phyloP scores from a whole-genome alignment of 768 basidiomycete genomes.

The Gloeostereum incarnatum region DNA sequence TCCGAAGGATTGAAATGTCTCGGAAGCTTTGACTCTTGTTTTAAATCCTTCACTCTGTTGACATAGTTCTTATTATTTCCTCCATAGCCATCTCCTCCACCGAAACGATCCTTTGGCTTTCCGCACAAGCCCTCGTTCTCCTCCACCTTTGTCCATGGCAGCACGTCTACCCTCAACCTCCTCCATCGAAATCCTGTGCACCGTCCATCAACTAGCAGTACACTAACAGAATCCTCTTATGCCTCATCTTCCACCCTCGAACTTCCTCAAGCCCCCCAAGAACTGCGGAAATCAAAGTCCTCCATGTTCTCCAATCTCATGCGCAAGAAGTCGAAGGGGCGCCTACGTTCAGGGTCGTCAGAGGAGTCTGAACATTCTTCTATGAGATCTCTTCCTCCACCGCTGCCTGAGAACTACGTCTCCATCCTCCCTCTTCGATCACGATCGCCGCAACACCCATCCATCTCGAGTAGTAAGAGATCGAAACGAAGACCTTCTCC shows the following conservation, averaged over 20 bases:
- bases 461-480: conserved; percentile 8
- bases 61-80: too few relatives aligned
- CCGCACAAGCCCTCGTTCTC: conserved; percentile 21
- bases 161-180: conserved; percentile 10
- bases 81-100: conserved; percentile 12
- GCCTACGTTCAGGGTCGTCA: conserved; percentile 23
- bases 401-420: conserved; percentile 16
- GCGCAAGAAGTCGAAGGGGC: conserved; percentile 30
- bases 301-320: conserved; percentile 34
- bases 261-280: conserved; percentile 1
- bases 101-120: conserved; percentile 15
- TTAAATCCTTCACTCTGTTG: too few relatives aligned
- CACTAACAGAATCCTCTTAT: conserved; percentile 10
- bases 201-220: conserved; percentile 7
- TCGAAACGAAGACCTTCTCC: conserved; percentile 14
- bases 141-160: conserved; percentile 11
- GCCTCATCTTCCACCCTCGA: conserved; percentile 7
- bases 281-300: conserved; percentile 25
- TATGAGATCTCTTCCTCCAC: conserved; percentile 22
- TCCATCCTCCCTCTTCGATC: conserved; percentile 13
- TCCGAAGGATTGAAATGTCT: too few relatives aligned
- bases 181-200: conserved; percentile 11
- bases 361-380: conserved; percentile 29
- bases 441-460: conserved; percentile 8
- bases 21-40: too few relatives aligned